A percentile compares a stretch with the other conserved stretches of the same genome.
Evolutionary conservation across 805 yeast genomes (phyloP).

Genomic region (Kazachstania viticola): DNA sequence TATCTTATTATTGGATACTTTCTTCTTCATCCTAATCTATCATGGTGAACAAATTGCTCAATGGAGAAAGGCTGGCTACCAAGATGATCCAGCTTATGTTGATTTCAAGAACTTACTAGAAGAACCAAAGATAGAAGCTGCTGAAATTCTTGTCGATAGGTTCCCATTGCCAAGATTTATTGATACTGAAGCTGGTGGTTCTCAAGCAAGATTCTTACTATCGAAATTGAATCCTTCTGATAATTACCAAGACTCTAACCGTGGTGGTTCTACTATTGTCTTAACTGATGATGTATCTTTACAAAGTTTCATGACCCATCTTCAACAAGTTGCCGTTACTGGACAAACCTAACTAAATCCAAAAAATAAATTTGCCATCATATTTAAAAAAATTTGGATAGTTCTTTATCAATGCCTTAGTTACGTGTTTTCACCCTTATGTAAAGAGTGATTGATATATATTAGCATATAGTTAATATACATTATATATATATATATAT

Average conservation of each 20-base stretch:
- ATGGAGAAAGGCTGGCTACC: slow-evolving; percentile 94
- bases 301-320: slow-evolving; percentile 90
- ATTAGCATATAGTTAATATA: too few relatives aligned
- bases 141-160: slow-evolving; percentile 79
- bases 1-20: slow-evolving; percentile 82
- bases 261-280: slow-evolving; percentile 61
- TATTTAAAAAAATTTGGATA: too few relatives aligned
- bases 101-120: slow-evolving; percentile 79
- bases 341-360: slow-evolving; percentile 25
- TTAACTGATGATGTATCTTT: slow-evolving; percentile 93
- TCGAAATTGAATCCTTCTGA: slow-evolving; percentile 93
- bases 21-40: slow-evolving; percentile 90
- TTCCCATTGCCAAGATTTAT: slow-evolving; percentile 97
- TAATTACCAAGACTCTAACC: slow-evolving; percentile 46
- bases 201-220: slow-evolving; percentile 93
- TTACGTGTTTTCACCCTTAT: too few relatives aligned
- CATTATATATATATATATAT: not conserved
- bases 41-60: slow-evolving; percentile 92
- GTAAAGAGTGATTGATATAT: too few relatives aligned
- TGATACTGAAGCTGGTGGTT: slow-evolving; percentile 96
- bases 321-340: slow-evolving; percentile 78
- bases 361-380: too few relatives aligned
- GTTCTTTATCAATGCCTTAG: too few relatives aligned
- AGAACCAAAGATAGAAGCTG: slow-evolving; percentile 86
- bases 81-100: slow-evolving; percentile 80